Base-by-base conservation (phyloP, 1,284 basidiomycete species). In the Sanghuangporus weigelae region DNA sequence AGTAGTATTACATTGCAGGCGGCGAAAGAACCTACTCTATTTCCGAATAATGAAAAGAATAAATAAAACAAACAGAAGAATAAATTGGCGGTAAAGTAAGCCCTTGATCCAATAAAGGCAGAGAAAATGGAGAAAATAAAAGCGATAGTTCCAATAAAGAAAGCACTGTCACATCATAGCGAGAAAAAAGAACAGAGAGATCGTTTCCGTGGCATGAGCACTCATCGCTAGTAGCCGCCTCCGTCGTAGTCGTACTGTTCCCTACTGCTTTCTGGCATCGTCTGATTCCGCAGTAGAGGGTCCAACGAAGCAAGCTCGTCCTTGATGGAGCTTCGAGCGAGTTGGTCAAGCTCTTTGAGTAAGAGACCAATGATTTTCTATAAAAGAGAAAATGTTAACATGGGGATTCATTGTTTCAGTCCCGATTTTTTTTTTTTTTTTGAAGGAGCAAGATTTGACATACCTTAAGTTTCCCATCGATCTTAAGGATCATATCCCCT, bases 391-490 rank as follows among this genome's bases (percentile, higher is more conserved):
- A 31, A 31, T 31, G 26, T 31, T 31, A 31, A 2, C 26, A 31
- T 2, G 26, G 26, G 5, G 5, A 31, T 31, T 5, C 26, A 31
- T 31, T 31, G 26, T 31, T 2, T 31, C 26, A 31, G 50, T 21
- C 58, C 63, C 51, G 46, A 23, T 1, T 51, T 10, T 51, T 59
- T 55, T 42, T 53, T 55, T 50, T 14, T 4, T n/a, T 48, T 7
- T 59, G 51, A 64, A 60, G 44, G 61, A 57, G 26, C 59, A 31
- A 44, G 7, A n/a, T 46, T n/a, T n/a, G 16, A 73, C 81, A 53
- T 54, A 92, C 92, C 80, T 92, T 95, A 68, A 95, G 82, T 73
- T 90, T 91, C 38, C 79, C 78, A 72, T 95, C 92, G 56, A 92
- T 85, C 74, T 93, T 93, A 53, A 87, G 67, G 6, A 94, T 82